These are phyloP conservation scores for Debaryomyces udenii DNA, from an alignment of 1,139 yeast species.

Conservation along the genomic window DNA sequence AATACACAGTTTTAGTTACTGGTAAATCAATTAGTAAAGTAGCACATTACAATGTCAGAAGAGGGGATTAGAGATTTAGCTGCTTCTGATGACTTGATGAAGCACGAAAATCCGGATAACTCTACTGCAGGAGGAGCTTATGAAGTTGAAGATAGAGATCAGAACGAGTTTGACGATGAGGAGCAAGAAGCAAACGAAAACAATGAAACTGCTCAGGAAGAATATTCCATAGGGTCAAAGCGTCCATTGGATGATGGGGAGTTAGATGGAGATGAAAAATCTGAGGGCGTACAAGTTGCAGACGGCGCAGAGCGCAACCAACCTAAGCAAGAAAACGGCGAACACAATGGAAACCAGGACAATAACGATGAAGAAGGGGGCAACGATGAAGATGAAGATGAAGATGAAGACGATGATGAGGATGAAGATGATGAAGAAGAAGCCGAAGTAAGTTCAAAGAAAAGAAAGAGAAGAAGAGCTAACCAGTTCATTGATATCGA, in stretches of 20 bases:
- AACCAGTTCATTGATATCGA: constrained; percentile 97
- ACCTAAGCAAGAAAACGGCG: constrained; percentile 15
- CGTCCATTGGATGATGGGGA: constrained; percentile 14
- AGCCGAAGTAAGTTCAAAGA: constrained; percentile 55
- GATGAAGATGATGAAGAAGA: constrained; percentile 66
- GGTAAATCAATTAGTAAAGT: constrained; percentile 11
- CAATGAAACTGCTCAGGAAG: constrained; percentile 10
- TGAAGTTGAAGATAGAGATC: constrained; percentile 34
- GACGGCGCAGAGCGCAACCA: constrained; percentile 11
- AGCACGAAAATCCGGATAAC: constrained; percentile 23
- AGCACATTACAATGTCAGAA: constrained; percentile 13
- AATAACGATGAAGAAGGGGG: constrained; percentile 14
- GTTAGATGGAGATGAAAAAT: constrained; percentile 5
- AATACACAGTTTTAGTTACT: not conserved
- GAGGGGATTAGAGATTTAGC: constrained; percentile 10
- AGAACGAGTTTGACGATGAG: constrained; percentile 53
- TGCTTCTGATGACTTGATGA: constrained; percentile 10
- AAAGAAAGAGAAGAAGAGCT: constrained; percentile 69
- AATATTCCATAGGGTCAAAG: constrained; percentile 11
- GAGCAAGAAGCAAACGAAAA: constrained; percentile 15
- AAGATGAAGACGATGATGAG: constrained; percentile 19
- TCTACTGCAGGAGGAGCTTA: constrained; percentile 17
- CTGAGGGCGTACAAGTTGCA: constrained; percentile 11
- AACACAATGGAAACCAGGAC: not conserved
- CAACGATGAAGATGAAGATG: constrained; percentile 14